Evolutionary conservation across 345 rosid species (phyloP), one percentile per base, ranked within the genome.

Genomic region (Populus davidiana): DNA sequence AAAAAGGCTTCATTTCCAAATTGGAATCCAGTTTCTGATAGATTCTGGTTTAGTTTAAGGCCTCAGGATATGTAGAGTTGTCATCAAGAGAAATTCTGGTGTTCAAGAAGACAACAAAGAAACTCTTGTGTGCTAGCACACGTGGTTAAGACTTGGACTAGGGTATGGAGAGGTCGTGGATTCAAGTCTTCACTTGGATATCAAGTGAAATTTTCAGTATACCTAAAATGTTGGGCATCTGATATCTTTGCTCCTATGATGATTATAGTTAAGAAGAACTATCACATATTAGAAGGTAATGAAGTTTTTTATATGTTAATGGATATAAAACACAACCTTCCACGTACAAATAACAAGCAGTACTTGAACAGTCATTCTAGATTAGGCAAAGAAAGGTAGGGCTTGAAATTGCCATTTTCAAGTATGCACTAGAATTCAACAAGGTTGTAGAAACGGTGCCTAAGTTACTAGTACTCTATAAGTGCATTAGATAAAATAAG

Each of bases 161-260:
- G 23, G 59, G 59, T 20, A 52, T 52, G 59, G 59, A 52, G n/a
- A 6, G 59, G 23, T 20, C 23, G 0, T 18, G 59, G 59, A 52
- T 52, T 52, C 59, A 52, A 52, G 59, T 20, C 59, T 20, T 52
- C 23, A 52, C 59, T 20, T 52, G 14, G 29, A 59, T 59, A 23
- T n/a, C 13, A 23, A n/a, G 9, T 23, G 64, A 23, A 59, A 23
- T 23, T 59, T 56, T 36, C n/a, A 6, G 47, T 59, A n/a, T 72
- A 56, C 27, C 49, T n/a, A 59, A 59, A 16, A 72, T 13, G 33
- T 31, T 13, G 27, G 10, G 12, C 31, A 21, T 59, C 2, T 36
- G 39, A 35, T 33, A 35, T 72, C 75, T 59, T 72, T 54, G 67
- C 47, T 72, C 47, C 76, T 35, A 27, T 31, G 23, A 59, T 59